Evolutionary conservation across 768 basidiomycete genomes (phyloP).

Genomic region (Boletus coccyginus): DNA sequence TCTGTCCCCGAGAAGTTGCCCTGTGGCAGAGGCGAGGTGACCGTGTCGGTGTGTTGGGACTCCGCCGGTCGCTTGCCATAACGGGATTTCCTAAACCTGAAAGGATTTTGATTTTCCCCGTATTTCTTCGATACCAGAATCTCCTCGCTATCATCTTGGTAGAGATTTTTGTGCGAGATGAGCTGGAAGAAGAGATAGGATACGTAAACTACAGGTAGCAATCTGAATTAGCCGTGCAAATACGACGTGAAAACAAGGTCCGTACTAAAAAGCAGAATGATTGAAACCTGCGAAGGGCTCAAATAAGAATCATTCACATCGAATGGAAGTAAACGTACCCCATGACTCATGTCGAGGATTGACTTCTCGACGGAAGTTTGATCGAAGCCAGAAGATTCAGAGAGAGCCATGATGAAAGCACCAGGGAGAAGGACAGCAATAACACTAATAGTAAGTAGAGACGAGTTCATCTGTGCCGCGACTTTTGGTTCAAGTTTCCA

Average conservation of each 20-base stretch:
- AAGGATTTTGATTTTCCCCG: constrained; percentile 41
- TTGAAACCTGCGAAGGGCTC: constrained; percentile 49
- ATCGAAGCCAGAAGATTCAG: constrained; percentile 13
- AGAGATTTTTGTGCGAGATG: constrained; percentile 73
- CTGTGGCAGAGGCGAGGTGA: neutral
- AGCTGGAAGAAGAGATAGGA: constrained; percentile 76
- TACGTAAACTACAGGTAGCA: constrained; percentile 51
- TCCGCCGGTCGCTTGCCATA: constrained; percentile 3
- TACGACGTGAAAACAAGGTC: neutral
- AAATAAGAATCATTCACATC: neutral
- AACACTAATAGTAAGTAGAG: constrained; percentile 73
- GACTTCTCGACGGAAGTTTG: constrained; percentile 36
- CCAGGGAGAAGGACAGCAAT: constrained; percentile 72
- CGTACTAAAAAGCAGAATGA: constrained; percentile 72
- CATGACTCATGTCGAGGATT: constrained; percentile 72
- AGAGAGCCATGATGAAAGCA: constrained; percentile 66
- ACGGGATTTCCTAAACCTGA: constrained; percentile 17
- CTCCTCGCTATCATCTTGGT: constrained; percentile 43
- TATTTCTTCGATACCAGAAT: constrained; percentile 41
- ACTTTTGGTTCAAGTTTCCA: constrained; percentile 35
- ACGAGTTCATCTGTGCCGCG: constrained; percentile 70
- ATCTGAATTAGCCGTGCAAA: neutral
- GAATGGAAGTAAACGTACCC: constrained; percentile 41
- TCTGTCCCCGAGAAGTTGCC: neutral
- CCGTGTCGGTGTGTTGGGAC: constrained; percentile 4